Conservation (phyloP, 768 basidiomycete genomes). For the Leccinum uliginosum region DNA sequence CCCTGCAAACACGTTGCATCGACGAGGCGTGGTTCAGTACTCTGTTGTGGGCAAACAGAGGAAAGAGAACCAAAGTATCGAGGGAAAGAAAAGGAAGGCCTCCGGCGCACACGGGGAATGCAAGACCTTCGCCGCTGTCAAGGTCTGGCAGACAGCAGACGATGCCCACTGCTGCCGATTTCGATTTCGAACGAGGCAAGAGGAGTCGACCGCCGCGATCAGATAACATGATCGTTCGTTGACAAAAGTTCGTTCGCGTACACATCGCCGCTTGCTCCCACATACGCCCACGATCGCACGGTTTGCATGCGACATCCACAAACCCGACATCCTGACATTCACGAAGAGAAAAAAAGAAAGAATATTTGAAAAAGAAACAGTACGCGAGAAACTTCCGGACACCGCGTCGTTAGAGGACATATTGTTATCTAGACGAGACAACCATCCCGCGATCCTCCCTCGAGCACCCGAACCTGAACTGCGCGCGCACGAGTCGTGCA, state of each 20-base stretch:
- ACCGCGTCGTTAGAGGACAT: not conserved
- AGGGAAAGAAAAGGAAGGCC: not conserved
- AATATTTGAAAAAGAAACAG: not conserved
- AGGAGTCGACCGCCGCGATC: not conserved
- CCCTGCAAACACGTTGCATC: constrained; percentile 23
- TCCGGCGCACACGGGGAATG: not conserved
- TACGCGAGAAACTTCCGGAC: not conserved
- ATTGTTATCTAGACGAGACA: not conserved
- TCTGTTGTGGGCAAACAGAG: not conserved
- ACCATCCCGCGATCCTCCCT: constrained; percentile 2
- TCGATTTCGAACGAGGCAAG: not conserved
- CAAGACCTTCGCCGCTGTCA: not conserved
- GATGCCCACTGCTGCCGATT: not conserved
- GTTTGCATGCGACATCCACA: not conserved
- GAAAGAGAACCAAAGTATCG: not conserved
- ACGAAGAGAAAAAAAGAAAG: not conserved
- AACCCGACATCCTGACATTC: not conserved
- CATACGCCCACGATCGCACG: not conserved
- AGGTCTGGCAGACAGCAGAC: not conserved
- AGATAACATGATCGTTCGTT: not conserved
- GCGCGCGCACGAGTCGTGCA: not conserved
- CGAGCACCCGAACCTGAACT: constrained; percentile 5
- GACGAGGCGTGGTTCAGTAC: constrained; percentile 20
- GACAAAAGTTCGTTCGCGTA: not conserved
- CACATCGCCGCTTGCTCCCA: not conserved